phyloP scores from a whole-genome alignment of 345 rosid species.

The Moringa oleifera region DNA sequence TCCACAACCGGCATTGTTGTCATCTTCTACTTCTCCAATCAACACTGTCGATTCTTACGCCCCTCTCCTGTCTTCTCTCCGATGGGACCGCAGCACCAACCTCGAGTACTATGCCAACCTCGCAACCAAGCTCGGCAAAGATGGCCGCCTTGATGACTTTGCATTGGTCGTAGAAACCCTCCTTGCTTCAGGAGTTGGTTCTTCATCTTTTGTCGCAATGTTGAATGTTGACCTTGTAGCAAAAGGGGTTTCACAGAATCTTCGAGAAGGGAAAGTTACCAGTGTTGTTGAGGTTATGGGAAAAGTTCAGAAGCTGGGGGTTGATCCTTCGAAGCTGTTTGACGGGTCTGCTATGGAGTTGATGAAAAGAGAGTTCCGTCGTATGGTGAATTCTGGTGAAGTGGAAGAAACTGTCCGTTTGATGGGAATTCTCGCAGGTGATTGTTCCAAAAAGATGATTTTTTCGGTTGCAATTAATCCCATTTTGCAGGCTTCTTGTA shows the following conservation, averaged over 20 bases:
- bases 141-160: constrained; percentile 64
- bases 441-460: neutral
- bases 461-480: neutral
- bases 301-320: constrained; percentile 47
- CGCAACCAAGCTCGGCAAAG: constrained; percentile 65
- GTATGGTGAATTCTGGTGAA: constrained; percentile 42
- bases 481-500: no score
- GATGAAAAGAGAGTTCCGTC: constrained; percentile 49
- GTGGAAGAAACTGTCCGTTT: constrained; percentile 49
- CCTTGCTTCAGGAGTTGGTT: constrained; percentile 44
- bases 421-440: constrained; percentile 76
- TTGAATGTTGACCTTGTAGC: constrained; percentile 38
- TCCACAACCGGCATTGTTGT: constrained; percentile 13
- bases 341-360: constrained; percentile 34
- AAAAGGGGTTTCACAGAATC: constrained; percentile 42
- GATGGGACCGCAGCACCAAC: constrained; percentile 29
- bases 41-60: constrained; percentile 22
- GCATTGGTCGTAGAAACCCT: constrained; percentile 48
- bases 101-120: constrained; percentile 41
- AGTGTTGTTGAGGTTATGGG: constrained; percentile 47
- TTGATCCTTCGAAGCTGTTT: constrained; percentile 48
- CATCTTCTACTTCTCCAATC: constrained; percentile 19
- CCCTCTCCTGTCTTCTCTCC: constrained; percentile 28
- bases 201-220: constrained; percentile 42
- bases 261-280: constrained; percentile 48